A percentile compares a stretch with the other conserved stretches of the same genome.
Conservation (phyloP, 2,329 filamentous ascomycete genomes). For the Colletotrichum tropicicola region DNA sequence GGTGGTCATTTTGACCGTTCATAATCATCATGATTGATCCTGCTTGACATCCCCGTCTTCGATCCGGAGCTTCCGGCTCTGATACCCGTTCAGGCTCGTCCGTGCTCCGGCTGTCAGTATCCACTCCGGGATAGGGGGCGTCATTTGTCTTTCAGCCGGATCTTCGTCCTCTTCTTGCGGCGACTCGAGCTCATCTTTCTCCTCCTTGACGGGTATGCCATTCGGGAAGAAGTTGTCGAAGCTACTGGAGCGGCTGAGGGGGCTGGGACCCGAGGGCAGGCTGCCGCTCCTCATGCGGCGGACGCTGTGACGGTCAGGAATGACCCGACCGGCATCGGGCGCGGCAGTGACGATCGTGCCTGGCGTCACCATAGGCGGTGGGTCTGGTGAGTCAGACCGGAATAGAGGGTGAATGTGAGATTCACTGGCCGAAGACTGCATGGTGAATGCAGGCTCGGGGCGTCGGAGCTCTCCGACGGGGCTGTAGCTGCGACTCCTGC, state of each 20-base stretch:
- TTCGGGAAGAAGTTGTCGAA: constrained; percentile 53
- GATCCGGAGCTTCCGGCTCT: constrained; percentile 45
- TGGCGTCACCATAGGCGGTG: constrained; percentile 71
- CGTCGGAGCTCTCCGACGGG: constrained; percentile 55
- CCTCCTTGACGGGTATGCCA: constrained; percentile 33
- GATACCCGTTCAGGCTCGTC: constrained; percentile 58
- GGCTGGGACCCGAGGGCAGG: constrained; percentile 55
- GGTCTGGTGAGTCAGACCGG: constrained; percentile 74
- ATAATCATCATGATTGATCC: constrained; percentile 34
- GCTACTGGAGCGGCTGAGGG: constrained; percentile 59
- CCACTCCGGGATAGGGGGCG: constrained; percentile 70
- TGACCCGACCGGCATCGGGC: constrained; percentile 72
- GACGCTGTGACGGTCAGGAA: constrained; percentile 62
- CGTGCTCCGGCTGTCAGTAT: constrained; percentile 63
- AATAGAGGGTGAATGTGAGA: constrained; percentile 82
- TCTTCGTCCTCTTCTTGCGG: constrained; percentile 29
- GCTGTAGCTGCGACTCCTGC: constrained; percentile 62
- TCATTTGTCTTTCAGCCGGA: constrained; percentile 55
- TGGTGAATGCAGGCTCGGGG: constrained; percentile 37
- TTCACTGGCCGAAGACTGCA: constrained; percentile 57
- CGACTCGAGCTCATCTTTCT: constrained; percentile 34
- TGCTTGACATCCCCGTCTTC: constrained; percentile 31
- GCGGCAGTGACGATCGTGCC: constrained; percentile 78
- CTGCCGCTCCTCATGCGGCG: constrained; percentile 66
- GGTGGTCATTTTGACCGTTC: not conserved